phyloP scores from a whole-genome alignment of 371 early-diverging fungal genomes.

The Apophysomyces variabilis region DNA sequence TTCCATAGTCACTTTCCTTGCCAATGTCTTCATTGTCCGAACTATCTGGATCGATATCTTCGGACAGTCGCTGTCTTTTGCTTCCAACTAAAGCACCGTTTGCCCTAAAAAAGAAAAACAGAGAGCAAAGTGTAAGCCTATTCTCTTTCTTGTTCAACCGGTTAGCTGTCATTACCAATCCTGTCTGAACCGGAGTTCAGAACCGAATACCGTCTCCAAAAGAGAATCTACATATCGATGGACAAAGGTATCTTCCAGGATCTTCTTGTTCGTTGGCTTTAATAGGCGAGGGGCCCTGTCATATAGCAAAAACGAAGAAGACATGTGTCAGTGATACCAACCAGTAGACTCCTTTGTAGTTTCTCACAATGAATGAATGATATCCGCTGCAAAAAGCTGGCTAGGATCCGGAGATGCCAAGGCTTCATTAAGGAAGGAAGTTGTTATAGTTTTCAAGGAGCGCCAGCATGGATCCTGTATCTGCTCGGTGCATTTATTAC shows the following conservation, averaged over 20 bases:
- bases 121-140: background rate
- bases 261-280: background rate
- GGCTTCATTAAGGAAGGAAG: no score
- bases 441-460: no score
- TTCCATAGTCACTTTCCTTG: background rate
- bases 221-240: conserved; percentile 7
- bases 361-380: conserved; percentile 6
- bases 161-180: conserved; percentile 1
- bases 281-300: background rate
- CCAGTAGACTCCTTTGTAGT: background rate
- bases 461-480: no score
- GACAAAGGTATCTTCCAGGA: conserved; percentile 11
- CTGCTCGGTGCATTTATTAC: no score
- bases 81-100: background rate
- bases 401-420: background rate
- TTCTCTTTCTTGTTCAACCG: background rate
- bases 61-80: background rate
- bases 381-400: conserved; percentile 3
- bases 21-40: conserved; percentile 1
- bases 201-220: background rate
- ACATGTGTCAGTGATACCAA: background rate
- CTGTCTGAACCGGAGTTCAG: background rate
- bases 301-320: background rate
- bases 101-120: background rate
- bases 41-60: background rate